Base-by-base conservation (phyloP, 768 basidiomycete species). In the Cytidiella melzeri region DNA sequence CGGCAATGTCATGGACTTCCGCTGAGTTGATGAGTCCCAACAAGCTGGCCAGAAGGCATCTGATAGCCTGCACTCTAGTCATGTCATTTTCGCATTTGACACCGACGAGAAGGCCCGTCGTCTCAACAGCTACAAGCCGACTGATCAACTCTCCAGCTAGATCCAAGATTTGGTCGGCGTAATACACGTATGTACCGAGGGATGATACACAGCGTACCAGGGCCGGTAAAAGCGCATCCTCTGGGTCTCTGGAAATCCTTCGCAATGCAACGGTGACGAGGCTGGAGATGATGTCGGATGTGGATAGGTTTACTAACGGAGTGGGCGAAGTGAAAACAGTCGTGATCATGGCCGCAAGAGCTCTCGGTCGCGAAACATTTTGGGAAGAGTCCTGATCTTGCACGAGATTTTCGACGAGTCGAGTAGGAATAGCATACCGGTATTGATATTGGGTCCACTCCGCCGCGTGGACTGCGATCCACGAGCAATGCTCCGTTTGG, bases 121-220 rank as follows among this genome's bases (percentile, higher is more conserved):
- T 69, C 57, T 93, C 87, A 21, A 93, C 67, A 2, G 79, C 69
- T 3, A 83, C 72, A 13, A 96, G 74, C 15, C 91, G 81, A 53
- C 76, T 77, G 37, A 92, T 79, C 40, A 94, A 68, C 64, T 94
- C 93, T 48, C 81, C 84, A 1, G 90, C 81, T 39, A 96, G 80
- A 61, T 96, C 94, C 60, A 92, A 90, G 43, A 93, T 91, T 67
- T 97, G 94, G 65, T 96, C 94, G 34, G 91, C 87, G 61, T 97
- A 97, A 70, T 96, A 94, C 47, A 95, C 83, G 60, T 95, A 92
- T 10, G 86, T 82, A 28, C 92, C 92, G 10, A 97, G 72, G 0
- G 92, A 88, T 2, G 86, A 73, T 38, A 94, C 84, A 60, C 87
- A 86, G 47, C 81, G 74, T 6, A 93, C 84, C 45, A 93, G 63